These are phyloP conservation scores for Hypholoma fasciculare DNA, from an alignment of 768 basidiomycete species.

Conservation along the genomic window DNA sequence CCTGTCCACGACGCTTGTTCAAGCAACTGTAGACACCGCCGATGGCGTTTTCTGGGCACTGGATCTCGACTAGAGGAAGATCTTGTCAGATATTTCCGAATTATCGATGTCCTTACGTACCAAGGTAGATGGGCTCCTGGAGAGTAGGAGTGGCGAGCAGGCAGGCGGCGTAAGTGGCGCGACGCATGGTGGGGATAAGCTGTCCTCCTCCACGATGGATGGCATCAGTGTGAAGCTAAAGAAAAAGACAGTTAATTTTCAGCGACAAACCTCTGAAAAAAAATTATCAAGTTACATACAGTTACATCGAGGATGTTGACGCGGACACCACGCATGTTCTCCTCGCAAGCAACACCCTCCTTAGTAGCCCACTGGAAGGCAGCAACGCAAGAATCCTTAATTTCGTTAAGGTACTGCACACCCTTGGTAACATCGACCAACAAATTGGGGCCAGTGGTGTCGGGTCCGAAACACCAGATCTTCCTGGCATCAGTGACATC, in stretches of 20 bases:
- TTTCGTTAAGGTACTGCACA: conserved; percentile 99
- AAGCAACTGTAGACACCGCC: conserved; percentile 94
- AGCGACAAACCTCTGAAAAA: too few relatives aligned
- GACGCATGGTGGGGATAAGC: conserved; percentile 95
- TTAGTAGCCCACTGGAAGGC: conserved; percentile 99
- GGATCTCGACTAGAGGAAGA: conserved; percentile 78
- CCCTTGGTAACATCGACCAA: conserved; percentile 99
- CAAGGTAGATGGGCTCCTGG: conserved; percentile 96
- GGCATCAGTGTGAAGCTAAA: conserved; percentile 93
- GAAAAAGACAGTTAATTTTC: conserved; percentile 6
- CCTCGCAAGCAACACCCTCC: conserved; percentile 95
- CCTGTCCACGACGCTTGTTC: conserved; percentile 98
- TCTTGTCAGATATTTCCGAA: background rate
- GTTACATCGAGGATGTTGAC: conserved; percentile 96
- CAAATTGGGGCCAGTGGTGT: conserved; percentile 95
- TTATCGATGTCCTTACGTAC: conserved; percentile 36
- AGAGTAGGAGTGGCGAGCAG: conserved; percentile 88
- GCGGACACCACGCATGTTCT: conserved; percentile 98
- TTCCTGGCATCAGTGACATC: conserved; percentile 99
- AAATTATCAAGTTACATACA: conserved; percentile 41
- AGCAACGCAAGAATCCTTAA: conserved; percentile 99
- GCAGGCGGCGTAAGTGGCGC: conserved; percentile 95
- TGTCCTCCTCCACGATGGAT: conserved; percentile 99
- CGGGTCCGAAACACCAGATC: conserved; percentile 99
- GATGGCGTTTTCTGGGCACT: conserved; percentile 96